A percentile compares a stretch with the other conserved stretches of the same genome.
Evolutionary conservation across 2,329 filamentous ascomycete species (phyloP).

Genomic region (Curvularia hawaiiensis): DNA sequence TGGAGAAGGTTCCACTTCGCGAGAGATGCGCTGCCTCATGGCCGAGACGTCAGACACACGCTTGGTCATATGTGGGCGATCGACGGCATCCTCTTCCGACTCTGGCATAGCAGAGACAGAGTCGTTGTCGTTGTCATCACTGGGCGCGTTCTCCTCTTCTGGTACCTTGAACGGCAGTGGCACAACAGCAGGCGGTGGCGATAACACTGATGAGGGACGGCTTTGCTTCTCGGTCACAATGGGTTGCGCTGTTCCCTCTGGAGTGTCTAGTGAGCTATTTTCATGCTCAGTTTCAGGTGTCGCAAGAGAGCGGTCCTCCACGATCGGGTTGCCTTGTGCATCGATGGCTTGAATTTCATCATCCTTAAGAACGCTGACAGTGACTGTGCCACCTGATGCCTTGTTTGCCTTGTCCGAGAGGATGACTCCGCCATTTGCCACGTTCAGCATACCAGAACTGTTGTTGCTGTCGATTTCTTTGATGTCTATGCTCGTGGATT

Average conservation of each 20-base stretch:
- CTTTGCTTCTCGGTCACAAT: constrained; percentile 19
- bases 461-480: constrained; percentile 50
- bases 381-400: constrained; percentile 53
- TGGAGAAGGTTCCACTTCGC: constrained; percentile 34
- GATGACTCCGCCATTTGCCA: constrained; percentile 51
- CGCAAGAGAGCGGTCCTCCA: constrained; percentile 8
- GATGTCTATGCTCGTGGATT: constrained; percentile 41
- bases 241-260: constrained; percentile 9
- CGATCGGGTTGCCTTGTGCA: constrained; percentile 34
- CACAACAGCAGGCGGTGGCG: constrained; percentile 61
- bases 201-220: constrained; percentile 41
- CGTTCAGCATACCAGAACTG: constrained; percentile 62
- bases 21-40: constrained; percentile 34
- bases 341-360: constrained; percentile 49
- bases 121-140: constrained; percentile 54
- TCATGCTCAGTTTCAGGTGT: neutral
- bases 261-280: constrained; percentile 11
- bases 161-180: constrained; percentile 71
- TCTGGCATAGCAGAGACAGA: constrained; percentile 64
- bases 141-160: constrained; percentile 47
- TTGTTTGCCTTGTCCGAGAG: constrained; percentile 40
- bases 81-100: constrained; percentile 20
- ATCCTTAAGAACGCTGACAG: constrained; percentile 59
- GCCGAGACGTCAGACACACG: constrained; percentile 40
- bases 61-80: constrained; percentile 43